Evolutionary conservation across 192 early-diverging fungal species (phyloP), one percentile per base, ranked within the genome.

Genomic region (Coemansia sp.): DNA sequence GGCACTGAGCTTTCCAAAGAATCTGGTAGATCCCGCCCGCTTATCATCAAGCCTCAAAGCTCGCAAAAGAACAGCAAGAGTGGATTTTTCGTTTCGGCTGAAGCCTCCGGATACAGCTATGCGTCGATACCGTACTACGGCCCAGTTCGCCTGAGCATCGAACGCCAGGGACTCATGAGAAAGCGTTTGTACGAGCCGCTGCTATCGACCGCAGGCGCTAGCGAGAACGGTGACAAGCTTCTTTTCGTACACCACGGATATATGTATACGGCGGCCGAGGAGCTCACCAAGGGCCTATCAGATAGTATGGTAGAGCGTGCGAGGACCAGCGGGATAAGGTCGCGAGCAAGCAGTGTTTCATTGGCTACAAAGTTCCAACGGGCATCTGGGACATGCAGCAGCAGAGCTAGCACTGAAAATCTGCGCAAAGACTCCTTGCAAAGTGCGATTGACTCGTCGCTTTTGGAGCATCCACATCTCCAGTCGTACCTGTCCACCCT

Each of bases 51-150:
- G 61, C 76, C 76, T 8, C 74, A 64, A 23, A 46, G 43, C 9
- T 36, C 18, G 35, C 57, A 59, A 20, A 55, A 49, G n/a, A 21
- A 36, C 48, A 60, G 51, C 44, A 33, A 44, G 45, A 60, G 58
- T 21, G 63, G 24, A 62, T 65, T 15, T 64, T 52, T 33, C 44
- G 21, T 67, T 30, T 41, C 61, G 60, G 60, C 73, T 36, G 36
- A 35, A 60, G 46, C 68, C 59, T 53, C 41, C 18, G 58, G 66
- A 60, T 61, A 73, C 66, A 62, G 24, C 56, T 65, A 69, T 66
- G 49, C 69, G 46, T 60, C 83, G 3, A 72, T 91, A 39, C 87
- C 90, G 18, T 91, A 84, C 72, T 85, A 90, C 60, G 87, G 90
- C 33, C 71, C 87, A 38, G 86, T 91, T 26, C 84, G 84, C 18